These are phyloP conservation scores for Trichoderma aggressivum DNA, from an alignment of 2,329 filamentous ascomycete genomes.

Conservation along the genomic window DNA sequence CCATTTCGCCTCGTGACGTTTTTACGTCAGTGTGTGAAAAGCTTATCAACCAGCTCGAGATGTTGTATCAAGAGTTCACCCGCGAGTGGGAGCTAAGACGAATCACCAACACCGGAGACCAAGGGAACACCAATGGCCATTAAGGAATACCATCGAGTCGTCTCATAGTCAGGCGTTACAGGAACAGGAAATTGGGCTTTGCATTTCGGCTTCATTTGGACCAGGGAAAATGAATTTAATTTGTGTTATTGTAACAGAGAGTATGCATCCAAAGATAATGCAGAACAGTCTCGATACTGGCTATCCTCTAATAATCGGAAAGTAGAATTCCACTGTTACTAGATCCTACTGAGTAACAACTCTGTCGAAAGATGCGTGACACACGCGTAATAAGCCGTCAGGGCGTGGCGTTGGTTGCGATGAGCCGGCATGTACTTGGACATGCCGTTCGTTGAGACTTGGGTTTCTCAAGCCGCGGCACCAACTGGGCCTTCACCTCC, in stretches of 20 bases:
- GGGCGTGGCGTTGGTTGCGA: neutral
- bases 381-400: neutral
- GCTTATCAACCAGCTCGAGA: conserved; percentile 75
- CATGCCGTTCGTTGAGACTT: neutral
- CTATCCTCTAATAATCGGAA: neutral
- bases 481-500: conserved; percentile 67
- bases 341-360: neutral
- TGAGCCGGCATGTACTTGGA: conserved; percentile 8
- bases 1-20: conserved; percentile 83
- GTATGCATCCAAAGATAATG: neutral
- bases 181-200: conserved; percentile 15
- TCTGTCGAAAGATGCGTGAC: neutral
- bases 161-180: conserved; percentile 26
- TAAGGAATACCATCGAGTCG: conserved; percentile 19
- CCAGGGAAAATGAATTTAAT: conserved; percentile 2
- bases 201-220: conserved; percentile 14
- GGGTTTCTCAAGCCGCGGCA: conserved; percentile 24
- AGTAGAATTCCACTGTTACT: neutral
- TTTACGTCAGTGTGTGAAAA: conserved; percentile 77
- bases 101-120: conserved; percentile 68
- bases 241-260: neutral
- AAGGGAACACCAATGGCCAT: conserved; percentile 42
- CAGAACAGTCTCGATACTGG: neutral
- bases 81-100: conserved; percentile 88
- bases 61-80: conserved; percentile 82